phyloP scores from a whole-genome alignment of 1,284 basidiomycete genomes.

The Trichosporon sp. region DNA sequence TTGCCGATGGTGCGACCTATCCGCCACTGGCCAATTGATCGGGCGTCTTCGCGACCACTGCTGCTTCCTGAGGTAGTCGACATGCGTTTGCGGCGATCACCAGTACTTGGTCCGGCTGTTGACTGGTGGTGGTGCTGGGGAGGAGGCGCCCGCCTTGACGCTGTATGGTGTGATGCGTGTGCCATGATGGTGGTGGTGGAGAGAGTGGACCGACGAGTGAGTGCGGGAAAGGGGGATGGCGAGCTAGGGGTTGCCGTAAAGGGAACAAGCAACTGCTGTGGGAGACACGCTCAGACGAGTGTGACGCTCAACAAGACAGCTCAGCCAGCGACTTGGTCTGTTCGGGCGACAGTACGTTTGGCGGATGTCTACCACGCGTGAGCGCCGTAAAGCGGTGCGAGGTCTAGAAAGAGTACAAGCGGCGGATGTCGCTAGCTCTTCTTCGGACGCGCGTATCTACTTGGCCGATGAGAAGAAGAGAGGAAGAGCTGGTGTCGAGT shows the following conservation, averaged over 20 bases:
- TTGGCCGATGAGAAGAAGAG: background rate
- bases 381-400: background rate
- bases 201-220: background rate
- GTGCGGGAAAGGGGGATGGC: background rate
- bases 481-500: background rate
- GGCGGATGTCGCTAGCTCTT: background rate
- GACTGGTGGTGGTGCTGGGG: background rate
- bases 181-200: background rate
- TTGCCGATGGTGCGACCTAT: slow-evolving; percentile 86
- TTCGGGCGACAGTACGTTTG: background rate
- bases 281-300: background rate
- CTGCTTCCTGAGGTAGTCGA: slow-evolving; percentile 16
- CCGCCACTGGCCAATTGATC: slow-evolving; percentile 79
- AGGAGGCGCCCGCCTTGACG: background rate
- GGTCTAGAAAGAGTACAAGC: background rate
- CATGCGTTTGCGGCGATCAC: slow-evolving; percentile 10
- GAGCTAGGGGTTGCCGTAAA: background rate
- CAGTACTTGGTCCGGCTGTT: background rate
- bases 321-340: background rate
- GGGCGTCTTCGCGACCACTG: slow-evolving; percentile 37
- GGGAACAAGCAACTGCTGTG: background rate
- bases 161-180: background rate
- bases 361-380: background rate
- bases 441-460: background rate
- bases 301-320: background rate